phyloP scores from a whole-genome alignment of 2,329 filamentous ascomycete genomes.

The Botrytis paeoniae region DNA sequence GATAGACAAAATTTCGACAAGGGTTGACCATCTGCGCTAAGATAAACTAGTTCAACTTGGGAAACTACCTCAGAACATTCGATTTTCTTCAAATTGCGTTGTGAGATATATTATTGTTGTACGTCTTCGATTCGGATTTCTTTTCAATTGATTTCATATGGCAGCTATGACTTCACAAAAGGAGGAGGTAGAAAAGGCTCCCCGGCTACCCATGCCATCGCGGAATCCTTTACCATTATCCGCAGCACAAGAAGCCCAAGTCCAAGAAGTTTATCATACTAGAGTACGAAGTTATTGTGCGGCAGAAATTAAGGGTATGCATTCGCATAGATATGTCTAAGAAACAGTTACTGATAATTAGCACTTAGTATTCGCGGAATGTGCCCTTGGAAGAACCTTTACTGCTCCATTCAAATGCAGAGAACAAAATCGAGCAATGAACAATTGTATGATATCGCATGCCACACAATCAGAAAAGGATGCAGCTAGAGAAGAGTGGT shows the following conservation, averaged over 20 bases:
- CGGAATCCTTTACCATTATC: constrained; percentile 82
- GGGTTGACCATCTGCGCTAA: constrained; percentile 4
- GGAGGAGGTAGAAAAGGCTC: constrained; percentile 30
- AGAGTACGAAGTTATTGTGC: constrained; percentile 74
- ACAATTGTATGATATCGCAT: constrained; percentile 84
- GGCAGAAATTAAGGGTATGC: constrained; percentile 70
- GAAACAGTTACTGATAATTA: not conserved
- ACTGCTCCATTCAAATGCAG: constrained; percentile 86
- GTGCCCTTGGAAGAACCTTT: constrained; percentile 81
- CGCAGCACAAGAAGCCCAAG: constrained; percentile 75
- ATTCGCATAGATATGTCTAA: not conserved
- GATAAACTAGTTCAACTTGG: constrained; percentile 13
- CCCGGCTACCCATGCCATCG: constrained; percentile 47
- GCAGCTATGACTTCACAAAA: constrained; percentile 35
- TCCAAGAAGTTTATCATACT: constrained; percentile 76
- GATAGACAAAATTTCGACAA: constrained; percentile 15
- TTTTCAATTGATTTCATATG: constrained; percentile 24
- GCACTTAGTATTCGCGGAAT: constrained; percentile 80
- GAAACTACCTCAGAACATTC: constrained; percentile 20
- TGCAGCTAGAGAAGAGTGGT: constrained; percentile 90
- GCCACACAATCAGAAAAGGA: constrained; percentile 85
- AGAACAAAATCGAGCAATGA: constrained; percentile 78
- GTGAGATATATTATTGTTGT: not conserved
- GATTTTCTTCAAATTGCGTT: constrained; percentile 5
- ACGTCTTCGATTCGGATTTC: not conserved